Base-by-base conservation (phyloP, 1,284 basidiomycete genomes). In the Tilletiaria anomala region DNA sequence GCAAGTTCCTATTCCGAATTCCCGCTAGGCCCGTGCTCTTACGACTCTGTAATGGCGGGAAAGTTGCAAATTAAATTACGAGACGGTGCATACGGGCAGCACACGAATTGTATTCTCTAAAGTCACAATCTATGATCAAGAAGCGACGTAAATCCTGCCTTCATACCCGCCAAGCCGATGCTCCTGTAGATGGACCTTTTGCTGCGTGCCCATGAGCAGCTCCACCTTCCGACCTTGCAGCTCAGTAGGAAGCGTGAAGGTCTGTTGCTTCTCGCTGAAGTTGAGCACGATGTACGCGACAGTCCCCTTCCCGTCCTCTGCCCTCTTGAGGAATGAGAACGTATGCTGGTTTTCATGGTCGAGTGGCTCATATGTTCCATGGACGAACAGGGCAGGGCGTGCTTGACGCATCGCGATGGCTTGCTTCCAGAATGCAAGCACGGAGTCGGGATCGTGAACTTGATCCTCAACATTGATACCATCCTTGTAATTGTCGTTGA, bases 391-490 rank as follows among this genome's bases (percentile, higher is more conserved):
- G n/a, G 75, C 70, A 5, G 73, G 69, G 46, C 78, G 56, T 16
- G 69, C 60, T 52, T 78, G 80, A 15, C 80, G 71, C 2, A 76
- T 46, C 8, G 47, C 51, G 17, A 83, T 56, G 4, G 77, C 71
- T 6, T 61, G 53, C 54, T 76, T 75, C 72, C 75, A 83, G 56
- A 81, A 83, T 2, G 68, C 54, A 35, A 71, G 70, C 3, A 80
- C 76, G 48, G 75, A 78, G 11, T 68, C 45, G 1, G 68, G 48
- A 39, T 80, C 73, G 0, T 60, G 48, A 6, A 71, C 39, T 60
- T 81, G 76, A 4, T 61, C 65, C 2, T 65, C 70, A 6, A 73
- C 78, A 57, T 83, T 83, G 74, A 78, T 80, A 19, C 3, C 16
- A 2, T 65, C 54, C 14, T 45, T 49, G 53, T 82, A n/a, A n/a